A percentile compares a stretch with the other conserved stretches of the same genome.
These are phyloP conservation scores for Phaffomyces antillensis DNA, from an alignment of 805 yeast genomes.

Conservation along the genomic window DNA sequence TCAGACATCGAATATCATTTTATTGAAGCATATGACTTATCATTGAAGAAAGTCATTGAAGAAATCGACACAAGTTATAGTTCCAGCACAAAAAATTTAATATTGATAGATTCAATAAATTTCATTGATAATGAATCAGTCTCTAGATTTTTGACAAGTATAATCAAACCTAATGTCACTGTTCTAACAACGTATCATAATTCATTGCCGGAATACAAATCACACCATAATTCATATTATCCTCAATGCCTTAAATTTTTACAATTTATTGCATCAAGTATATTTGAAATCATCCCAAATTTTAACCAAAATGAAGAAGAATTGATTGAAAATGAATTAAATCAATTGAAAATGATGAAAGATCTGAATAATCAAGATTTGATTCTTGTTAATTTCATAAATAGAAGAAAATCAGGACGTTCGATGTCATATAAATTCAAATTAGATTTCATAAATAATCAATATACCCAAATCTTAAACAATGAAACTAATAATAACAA, in stretches of 20 bases:
- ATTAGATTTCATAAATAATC: conserved; percentile 44
- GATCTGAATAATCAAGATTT: conserved; percentile 37
- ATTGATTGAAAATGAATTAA: conserved; percentile 33
- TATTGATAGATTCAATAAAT: conserved; percentile 66
- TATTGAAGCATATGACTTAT: conserved; percentile 34
- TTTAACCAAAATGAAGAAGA: conserved; percentile 37
- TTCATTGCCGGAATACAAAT: conserved; percentile 29
- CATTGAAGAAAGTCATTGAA: conserved; percentile 23
- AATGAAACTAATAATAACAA: conserved; percentile 20
- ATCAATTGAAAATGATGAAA: conserved; percentile 40
- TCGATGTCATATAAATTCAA: conserved; percentile 49
- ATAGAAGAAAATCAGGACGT: conserved; percentile 82
- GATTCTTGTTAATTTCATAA: conserved; percentile 48
- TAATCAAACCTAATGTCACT: conserved; percentile 40
- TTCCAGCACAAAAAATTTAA: conserved; percentile 27
- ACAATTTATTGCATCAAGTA: conserved; percentile 66
- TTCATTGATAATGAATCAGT: conserved; percentile 41
- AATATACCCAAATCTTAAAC: conserved; percentile 25
- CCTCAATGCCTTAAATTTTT: conserved; percentile 51
- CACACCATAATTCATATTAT: conserved; percentile 26
- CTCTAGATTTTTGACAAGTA: conserved; percentile 41
- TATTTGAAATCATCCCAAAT: conserved; percentile 53
- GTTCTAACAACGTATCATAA: conserved; percentile 43
- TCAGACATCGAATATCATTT: conserved; percentile 23
- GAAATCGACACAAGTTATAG: conserved; percentile 10